Evolutionary conservation across 2,329 filamentous ascomycete species (phyloP).

Genomic region (Monilinia aucupariae): DNA sequence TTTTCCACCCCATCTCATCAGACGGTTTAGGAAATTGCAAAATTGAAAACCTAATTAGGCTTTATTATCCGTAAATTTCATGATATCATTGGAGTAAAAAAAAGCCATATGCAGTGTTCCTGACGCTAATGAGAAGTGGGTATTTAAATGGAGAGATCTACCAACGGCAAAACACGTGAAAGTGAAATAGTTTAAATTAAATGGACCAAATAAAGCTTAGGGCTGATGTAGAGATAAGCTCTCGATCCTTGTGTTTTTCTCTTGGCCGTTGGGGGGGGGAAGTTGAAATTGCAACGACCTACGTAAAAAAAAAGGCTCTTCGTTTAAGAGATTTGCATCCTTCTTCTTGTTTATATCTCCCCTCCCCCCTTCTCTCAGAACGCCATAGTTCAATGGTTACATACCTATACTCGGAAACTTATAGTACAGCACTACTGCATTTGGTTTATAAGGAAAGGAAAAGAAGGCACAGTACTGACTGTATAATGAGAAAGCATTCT

Average conservation of each 20-base stretch:
- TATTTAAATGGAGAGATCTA: constrained; percentile 8
- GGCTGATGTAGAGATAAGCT: neutral
- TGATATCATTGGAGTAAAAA: constrained; percentile 1
- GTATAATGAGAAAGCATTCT: neutral
- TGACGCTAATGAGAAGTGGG: constrained; percentile 22
- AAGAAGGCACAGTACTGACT: too few species aligned
- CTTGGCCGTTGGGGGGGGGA: neutral
- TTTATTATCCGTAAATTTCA: neutral
- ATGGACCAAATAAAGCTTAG: constrained; percentile 8
- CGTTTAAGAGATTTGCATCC: constrained; percentile 1
- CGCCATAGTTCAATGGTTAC: neutral
- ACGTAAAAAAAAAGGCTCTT: neutral
- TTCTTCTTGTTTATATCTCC: too few species aligned
- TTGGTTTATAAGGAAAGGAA: neutral
- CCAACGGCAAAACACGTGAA: constrained; percentile 10
- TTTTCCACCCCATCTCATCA: neutral
- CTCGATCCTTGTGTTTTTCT: constrained; percentile 3
- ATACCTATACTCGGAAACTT: too few species aligned
- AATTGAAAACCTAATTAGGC: constrained; percentile 3
- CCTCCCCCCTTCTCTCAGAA: neutral
- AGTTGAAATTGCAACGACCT: too few species aligned
- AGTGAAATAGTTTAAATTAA: constrained; percentile 10
- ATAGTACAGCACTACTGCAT: neutral
- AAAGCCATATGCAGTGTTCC: constrained; percentile 15
- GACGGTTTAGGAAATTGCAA: constrained; percentile 12